Base-by-base conservation (phyloP, 2,329 filamentous ascomycete genomes). In the Bipolaris bicolor region DNA sequence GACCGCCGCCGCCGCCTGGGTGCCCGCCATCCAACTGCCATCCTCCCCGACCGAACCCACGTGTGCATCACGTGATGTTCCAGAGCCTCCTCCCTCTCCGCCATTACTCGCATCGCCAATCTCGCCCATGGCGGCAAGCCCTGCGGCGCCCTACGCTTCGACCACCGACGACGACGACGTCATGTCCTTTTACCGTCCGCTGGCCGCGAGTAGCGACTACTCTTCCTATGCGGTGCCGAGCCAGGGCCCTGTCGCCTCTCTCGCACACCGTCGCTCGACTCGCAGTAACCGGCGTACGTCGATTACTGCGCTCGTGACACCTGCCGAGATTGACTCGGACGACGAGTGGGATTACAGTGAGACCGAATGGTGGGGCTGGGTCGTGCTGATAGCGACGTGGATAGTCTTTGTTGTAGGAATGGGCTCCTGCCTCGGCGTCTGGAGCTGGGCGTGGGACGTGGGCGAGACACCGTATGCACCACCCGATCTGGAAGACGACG, bases 381-480 rank as follows among this genome's bases (percentile, higher is more conserved):
- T 97, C 7, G 89, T 99, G 46, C 81, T 99, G 31, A 80, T 90
- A 39, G 89, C 91, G 45, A 99, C 96, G 0, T 99, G 96, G 95
- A 80, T 96, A 43, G 92, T 97, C 24, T 98, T 99, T 75, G 92
- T 98, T 18, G 87, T 95, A 0, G 95, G 95, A 31, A 98, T 99
- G 90, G 95, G 95, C 51, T 96, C 91, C 49, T 97, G 92, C 75
- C 84, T 98, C 44, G 94, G 90, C 20, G 87, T 98, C 20, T 99
- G 95, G 95, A 95, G 89, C 76, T 99, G 95, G 95, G 95, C 95
- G 2, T 99, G 95, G 95, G 94, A 98, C 79, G 94, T 98, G 1
- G 94, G 94, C 44, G 92, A 94, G 76, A 97, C 92, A 33, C 94
- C 94, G 0, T 97, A 97, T 77, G 94, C 94, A 52, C 94, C 94